Base-by-base conservation (phyloP, 176 grass and related monocot species). In the Oryza meridionalis region DNA sequence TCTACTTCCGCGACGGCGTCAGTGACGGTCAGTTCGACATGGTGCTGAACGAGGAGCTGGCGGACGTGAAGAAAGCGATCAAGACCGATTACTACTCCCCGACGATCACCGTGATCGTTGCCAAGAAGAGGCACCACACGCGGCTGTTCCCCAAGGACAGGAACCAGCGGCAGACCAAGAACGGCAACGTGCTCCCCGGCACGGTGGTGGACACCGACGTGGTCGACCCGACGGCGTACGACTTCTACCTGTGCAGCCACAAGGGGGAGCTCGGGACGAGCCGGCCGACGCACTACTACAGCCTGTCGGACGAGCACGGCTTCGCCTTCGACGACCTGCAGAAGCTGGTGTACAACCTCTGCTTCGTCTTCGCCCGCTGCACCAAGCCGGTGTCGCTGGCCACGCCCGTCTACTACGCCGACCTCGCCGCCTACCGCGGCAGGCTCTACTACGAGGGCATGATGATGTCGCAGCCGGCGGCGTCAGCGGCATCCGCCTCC, bases 231-330 rank as follows among this genome's bases (percentile, higher is more conserved):
- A 22, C 4, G 35, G 77, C 81, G 3, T 73, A 82, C n/a, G 81
- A 93, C 85, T 93, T 93, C 91, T 93, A 85, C 81, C 75, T 93
- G 8, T 88, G 88, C 81, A 93, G 91, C 82, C 91, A 93, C 75
- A 69, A 88, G 19, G 91, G 88, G 59, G 21, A 81, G 11, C 9
- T 66, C 1, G 91, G 91, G 67, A 90, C 91, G 14, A 93, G 91
- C 82, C 86, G 82, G 43, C 91, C 88, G 31, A 85, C 88, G 4
- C 91, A 93, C 73, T 93, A 93, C 81, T 90, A 93, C 63, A 75
- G 45, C 61, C 78, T 93, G 31, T 7, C 12, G 40, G 77, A 93
- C 61, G 84, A 82, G 19, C 84, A 90, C 40, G 78, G 51, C 4
- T 93, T 93, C 49, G 5, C 25, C 16, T 82, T 40, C 0, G 81